phyloP scores from a whole-genome alignment of 345 rosid species.

The Firmiana major region DNA sequence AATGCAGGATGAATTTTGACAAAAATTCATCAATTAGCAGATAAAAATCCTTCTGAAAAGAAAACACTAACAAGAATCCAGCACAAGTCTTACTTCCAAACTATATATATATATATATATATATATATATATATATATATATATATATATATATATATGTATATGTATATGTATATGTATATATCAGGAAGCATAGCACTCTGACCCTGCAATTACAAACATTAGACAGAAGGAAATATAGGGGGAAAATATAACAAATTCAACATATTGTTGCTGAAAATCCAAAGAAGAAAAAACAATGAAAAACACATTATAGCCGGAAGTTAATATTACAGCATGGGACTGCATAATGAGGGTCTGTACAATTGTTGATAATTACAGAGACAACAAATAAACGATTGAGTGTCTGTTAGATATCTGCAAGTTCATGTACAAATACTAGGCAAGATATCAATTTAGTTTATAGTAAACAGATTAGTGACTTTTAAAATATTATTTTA shows the following conservation, averaged over 20 bases:
- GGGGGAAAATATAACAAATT: not conserved
- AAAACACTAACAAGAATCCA: no score
- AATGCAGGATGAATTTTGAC: no score
- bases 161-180: no score
- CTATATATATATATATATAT: no score
- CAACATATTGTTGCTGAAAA: not conserved
- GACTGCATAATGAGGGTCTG: slow-evolving; percentile 12
- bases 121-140: no score
- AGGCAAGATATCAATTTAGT: slow-evolving; percentile 26
- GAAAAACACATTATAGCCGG: not conserved
- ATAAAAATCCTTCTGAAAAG: not conserved
- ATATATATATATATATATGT: no score
- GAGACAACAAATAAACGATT: slow-evolving; percentile 33
- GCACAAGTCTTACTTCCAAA: not conserved
- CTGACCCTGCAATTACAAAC: not conserved
- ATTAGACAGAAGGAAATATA: no score
- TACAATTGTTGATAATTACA: slow-evolving; percentile 25
- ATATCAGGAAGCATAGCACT: not conserved
- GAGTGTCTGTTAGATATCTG: slow-evolving; percentile 38
- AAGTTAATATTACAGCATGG: slow-evolving; percentile 1
- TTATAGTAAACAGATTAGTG: slow-evolving; percentile 32
- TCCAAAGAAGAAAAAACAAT: not conserved
- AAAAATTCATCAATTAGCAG: not conserved
- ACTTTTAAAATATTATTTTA: no score
- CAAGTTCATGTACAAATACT: slow-evolving; percentile 46